Base-by-base conservation (phyloP, 1,284 basidiomycete species). In the Meira nashicola region DNA sequence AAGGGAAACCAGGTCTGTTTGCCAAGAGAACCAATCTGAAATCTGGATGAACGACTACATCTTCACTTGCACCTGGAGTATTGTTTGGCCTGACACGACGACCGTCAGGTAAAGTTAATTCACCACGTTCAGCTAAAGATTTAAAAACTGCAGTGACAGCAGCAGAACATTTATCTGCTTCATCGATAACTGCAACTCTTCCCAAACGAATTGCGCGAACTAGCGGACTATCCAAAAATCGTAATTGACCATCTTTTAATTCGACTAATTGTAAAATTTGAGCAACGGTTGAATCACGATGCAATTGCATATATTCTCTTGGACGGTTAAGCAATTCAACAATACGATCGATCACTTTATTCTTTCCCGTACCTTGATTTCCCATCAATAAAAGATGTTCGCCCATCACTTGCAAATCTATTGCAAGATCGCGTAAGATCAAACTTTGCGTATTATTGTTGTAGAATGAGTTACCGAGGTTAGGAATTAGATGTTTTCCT, bases 251-350 rank as follows among this genome's bases (percentile, higher is more conserved):
- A 12, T 67, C 65, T 17, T 79, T 75, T 6, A 78, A 58, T 28
- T 76, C 67, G 17, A 76, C 68, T 25, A 71, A 70, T 62, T 78
- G 76, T 33, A 78, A 63, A 25, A 78, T 57, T 23, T 65, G 67
- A 28, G 68, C 67, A 11, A 78, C 76, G 2, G 73, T 76, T 17
- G 71, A 72, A 58, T 78, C 76, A 44, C 76, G 68, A 55, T 78
- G 77, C 46, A 80, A 69, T 63, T 80, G 79, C 41, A 79, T 76
- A 64, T 79, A 80, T 66, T 80, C 79, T 33, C 79, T 62, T 23
- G 78, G 79, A 2, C 79, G 65, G 15, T 65, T 59, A 15, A 79
- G 71, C 2, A 80, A 68, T 60, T 78, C 68, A 15, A 79, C 69
- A 1, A 78, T 64, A 21, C 77, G 73, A 55, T 80, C 78, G 54